phyloP scores from a whole-genome alignment of 2,329 filamentous ascomycete genomes.

The Pseudogymnoascus sp. region DNA sequence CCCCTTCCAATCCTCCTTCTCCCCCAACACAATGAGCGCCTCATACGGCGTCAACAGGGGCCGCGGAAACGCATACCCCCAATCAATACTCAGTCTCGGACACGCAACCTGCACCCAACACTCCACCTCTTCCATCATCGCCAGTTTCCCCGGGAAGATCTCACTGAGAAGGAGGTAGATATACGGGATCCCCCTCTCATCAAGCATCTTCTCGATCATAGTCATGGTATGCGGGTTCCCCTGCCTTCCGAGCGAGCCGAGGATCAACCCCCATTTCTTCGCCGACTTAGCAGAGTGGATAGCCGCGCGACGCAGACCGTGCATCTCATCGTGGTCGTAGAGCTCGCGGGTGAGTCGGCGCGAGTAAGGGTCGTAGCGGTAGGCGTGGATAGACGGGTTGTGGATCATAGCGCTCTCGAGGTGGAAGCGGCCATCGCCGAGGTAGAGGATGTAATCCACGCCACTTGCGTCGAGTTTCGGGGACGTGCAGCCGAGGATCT shows the following conservation, averaged over 20 bases:
- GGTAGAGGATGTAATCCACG: constrained; percentile 75
- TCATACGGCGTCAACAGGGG: constrained; percentile 92
- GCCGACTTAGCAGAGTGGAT: constrained; percentile 69
- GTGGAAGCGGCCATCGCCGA: constrained; percentile 90
- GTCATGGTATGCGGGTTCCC: constrained; percentile 90
- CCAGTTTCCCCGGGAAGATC: constrained; percentile 93
- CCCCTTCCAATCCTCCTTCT: constrained; percentile 62
- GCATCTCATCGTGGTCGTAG: constrained; percentile 89
- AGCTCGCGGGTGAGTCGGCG: constrained; percentile 82
- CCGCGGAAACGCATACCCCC: constrained; percentile 90
- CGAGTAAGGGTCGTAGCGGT: constrained; percentile 95
- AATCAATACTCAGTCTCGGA: constrained; percentile 94
- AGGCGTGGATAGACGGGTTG: constrained; percentile 82
- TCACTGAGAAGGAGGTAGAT: constrained; percentile 84
- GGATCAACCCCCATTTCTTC: constrained; percentile 87
- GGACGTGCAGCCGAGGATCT: constrained; percentile 95
- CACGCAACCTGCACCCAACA: constrained; percentile 99
- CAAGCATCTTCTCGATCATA: constrained; percentile 72
- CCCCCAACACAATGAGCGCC: constrained; percentile 80
- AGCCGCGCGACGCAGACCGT: constrained; percentile 67
- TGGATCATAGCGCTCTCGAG: constrained; percentile 99
- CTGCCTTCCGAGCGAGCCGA: constrained; percentile 86
- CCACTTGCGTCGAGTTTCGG: constrained; percentile 54
- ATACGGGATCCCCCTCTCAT: constrained; percentile 64
- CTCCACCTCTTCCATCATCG: constrained; percentile 87